phyloP scores from a whole-genome alignment of 495 filamentous ascomycete species.

The Margaritispora aquatica region DNA sequence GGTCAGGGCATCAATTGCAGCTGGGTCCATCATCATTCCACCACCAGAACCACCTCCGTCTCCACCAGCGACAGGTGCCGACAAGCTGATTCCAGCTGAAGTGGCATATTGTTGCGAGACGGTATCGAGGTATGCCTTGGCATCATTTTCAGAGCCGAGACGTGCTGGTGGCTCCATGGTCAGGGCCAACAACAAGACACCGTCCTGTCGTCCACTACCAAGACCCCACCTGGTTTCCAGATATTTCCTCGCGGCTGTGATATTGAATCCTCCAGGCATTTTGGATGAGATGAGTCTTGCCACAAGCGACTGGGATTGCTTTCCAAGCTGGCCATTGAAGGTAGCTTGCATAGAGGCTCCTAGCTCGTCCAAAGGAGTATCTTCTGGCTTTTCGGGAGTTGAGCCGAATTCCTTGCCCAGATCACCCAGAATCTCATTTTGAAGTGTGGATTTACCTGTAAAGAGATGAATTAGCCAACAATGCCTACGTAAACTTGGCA shows the following conservation, averaged over 20 bases:
- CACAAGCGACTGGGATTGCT: conserved; percentile 90
- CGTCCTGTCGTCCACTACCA: conserved; percentile 82
- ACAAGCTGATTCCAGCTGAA: conserved; percentile 77
- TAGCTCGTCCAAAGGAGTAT: conserved; percentile 91
- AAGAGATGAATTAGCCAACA: background rate
- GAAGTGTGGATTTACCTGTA: conserved; percentile 90
- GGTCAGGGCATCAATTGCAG: conserved; percentile 91
- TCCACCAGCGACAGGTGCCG: conserved; percentile 62
- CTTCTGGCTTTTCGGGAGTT: conserved; percentile 97
- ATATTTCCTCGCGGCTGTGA: conserved; percentile 89
- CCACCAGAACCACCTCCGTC: conserved; percentile 65
- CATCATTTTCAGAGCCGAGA: conserved; percentile 82
- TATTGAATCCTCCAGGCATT: conserved; percentile 99
- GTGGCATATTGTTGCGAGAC: conserved; percentile 84
- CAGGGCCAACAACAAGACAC: conserved; percentile 78
- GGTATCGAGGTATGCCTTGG: conserved; percentile 85
- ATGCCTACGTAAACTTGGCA: conserved; percentile 10
- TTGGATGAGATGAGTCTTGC: conserved; percentile 95
- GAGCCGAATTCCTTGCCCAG: conserved; percentile 98
- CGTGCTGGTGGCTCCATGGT: conserved; percentile 89
- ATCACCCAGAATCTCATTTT: conserved; percentile 93
- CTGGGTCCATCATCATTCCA: conserved; percentile 99
- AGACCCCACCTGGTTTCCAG: conserved; percentile 92
- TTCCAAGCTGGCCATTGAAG: conserved; percentile 95
- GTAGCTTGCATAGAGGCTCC: conserved; percentile 94